These are phyloP conservation scores for Diplocarpon mali DNA, from an alignment of 2,329 filamentous ascomycete species.

Conservation along the genomic window DNA sequence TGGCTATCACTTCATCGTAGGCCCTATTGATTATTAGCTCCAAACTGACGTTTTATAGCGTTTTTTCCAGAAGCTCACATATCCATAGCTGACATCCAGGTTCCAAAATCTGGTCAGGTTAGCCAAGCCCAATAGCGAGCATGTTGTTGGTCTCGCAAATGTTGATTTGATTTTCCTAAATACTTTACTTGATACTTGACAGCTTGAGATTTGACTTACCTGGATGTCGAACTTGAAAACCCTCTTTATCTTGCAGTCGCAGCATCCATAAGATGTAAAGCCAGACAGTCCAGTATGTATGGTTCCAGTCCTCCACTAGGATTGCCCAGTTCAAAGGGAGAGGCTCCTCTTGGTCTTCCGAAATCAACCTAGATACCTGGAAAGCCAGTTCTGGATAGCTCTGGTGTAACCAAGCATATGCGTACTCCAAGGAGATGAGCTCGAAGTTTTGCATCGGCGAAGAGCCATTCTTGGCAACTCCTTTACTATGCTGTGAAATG, in stretches of 20 bases:
- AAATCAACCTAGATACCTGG: conserved; percentile 11
- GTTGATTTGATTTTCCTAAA: background rate
- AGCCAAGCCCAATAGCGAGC: background rate
- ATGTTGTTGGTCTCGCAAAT: background rate
- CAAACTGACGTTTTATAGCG: background rate
- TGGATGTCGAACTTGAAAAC: conserved; percentile 3
- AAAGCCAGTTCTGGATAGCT: conserved; percentile 8
- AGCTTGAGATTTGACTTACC: background rate
- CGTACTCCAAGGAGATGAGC: conserved; percentile 24
- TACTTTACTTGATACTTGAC: no score
- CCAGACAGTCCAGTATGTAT: conserved; percentile 21
- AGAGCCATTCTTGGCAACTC: background rate
- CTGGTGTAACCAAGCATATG: conserved; percentile 14
- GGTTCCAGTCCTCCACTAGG: conserved; percentile 20
- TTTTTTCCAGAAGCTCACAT: background rate
- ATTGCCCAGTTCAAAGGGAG: conserved; percentile 20
- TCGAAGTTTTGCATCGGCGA: background rate
- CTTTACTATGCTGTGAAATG: background rate
- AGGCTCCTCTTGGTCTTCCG: conserved; percentile 20
- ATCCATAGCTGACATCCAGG: conserved; percentile 7
- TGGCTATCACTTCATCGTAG: background rate
- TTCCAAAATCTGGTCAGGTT: background rate
- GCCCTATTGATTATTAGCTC: background rate
- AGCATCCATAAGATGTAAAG: conserved; percentile 15
- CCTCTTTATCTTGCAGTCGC: conserved; percentile 7